Conservation (phyloP, 345 rosid genomes). For the Eucalyptus shirleyi region DNA sequence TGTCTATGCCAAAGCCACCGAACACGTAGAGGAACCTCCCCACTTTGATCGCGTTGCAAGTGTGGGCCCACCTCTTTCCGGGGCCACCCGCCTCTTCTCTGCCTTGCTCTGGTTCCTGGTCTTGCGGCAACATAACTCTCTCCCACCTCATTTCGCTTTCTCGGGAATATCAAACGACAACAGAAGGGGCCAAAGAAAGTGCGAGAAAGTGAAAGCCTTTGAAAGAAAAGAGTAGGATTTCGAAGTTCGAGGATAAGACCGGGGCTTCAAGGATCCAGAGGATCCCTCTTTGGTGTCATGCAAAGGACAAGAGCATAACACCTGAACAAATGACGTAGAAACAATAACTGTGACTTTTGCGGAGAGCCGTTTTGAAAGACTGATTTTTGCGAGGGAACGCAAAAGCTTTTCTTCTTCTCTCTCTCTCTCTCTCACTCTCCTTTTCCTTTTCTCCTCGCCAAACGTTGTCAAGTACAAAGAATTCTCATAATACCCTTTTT, state of each 20-base stretch:
- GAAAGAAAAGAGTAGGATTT: neutral
- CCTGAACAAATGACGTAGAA: neutral
- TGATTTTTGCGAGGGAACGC: neutral
- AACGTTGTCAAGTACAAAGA: neutral
- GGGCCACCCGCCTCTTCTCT: conserved; percentile 19
- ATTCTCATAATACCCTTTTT: too few relatives aligned
- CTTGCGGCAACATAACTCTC: conserved; percentile 12
- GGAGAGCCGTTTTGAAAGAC: neutral
- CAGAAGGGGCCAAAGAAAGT: neutral
- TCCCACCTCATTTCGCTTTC: conserved; percentile 64
- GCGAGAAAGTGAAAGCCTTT: neutral
- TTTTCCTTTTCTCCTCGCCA: too few relatives aligned
- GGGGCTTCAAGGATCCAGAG: neutral
- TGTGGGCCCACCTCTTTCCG: conserved; percentile 75
- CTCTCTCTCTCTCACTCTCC: neutral
- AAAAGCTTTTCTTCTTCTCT: neutral
- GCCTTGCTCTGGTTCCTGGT: conserved; percentile 14
- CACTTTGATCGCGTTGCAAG: conserved; percentile 20
- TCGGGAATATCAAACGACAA: neutral
- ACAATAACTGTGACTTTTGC: neutral
- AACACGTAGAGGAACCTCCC: conserved; percentile 82
- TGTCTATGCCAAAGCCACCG: conserved; percentile 83
- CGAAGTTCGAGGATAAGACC: neutral
- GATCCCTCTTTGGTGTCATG: neutral
- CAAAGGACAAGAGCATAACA: neutral